Evolutionary conservation across 2,329 filamentous ascomycete genomes (phyloP).

Genomic region (Alternaria sp.): DNA sequence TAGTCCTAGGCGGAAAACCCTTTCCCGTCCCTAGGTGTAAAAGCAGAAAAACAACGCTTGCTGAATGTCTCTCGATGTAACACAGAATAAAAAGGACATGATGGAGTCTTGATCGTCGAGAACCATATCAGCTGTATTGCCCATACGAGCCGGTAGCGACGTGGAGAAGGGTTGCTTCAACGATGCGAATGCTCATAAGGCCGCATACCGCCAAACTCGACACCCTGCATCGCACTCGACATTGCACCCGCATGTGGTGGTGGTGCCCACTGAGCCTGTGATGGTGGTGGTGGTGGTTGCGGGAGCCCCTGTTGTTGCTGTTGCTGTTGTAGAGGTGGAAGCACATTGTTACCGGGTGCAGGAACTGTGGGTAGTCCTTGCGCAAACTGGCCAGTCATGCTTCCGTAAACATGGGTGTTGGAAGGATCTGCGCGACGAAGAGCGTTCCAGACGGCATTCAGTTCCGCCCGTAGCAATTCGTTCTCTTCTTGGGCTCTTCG

Average conservation of each 20-base stretch:
- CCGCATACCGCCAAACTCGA: constrained; percentile 56
- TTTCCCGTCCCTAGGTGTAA: constrained; percentile 1
- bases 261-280: constrained; percentile 45
- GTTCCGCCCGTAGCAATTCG: constrained; percentile 57
- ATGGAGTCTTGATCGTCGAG: background rate
- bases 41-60: constrained; percentile 4
- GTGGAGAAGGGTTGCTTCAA: background rate
- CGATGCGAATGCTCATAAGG: constrained; percentile 49
- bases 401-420: constrained; percentile 59
- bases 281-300: constrained; percentile 42
- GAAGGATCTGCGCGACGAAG: constrained; percentile 58
- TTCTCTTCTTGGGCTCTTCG: constrained; percentile 58
- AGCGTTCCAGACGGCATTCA: constrained; percentile 57
- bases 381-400: constrained; percentile 55
- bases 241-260: constrained; percentile 48
- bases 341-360: constrained; percentile 39
- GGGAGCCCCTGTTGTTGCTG: constrained; percentile 26
- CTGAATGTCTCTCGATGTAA: constrained; percentile 2
- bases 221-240: constrained; percentile 59
- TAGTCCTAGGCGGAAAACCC: constrained; percentile 1
- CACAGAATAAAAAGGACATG: background rate
- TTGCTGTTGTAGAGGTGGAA: constrained; percentile 52
- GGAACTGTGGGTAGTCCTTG: constrained; percentile 49
- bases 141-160: background rate
- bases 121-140: background rate